Conservation (phyloP, 768 basidiomycete genomes). For the Kwoniella pini region DNA sequence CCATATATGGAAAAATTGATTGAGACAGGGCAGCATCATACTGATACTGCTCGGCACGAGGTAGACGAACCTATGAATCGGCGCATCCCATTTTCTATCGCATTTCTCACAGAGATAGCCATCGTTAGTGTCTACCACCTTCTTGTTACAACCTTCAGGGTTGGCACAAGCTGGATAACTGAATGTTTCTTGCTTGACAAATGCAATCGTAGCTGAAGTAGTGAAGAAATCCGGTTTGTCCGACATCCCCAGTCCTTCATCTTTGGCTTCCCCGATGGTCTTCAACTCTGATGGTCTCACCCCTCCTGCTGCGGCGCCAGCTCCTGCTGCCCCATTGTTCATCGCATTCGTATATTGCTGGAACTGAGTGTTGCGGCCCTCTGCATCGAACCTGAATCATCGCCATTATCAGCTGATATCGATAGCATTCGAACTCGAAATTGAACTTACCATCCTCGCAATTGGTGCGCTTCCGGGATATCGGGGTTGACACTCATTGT, state of each 20-base stretch:
- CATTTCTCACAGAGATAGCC: slow-evolving; percentile 94
- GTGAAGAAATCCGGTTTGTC: slow-evolving; percentile 82
- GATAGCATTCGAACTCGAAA: neutral
- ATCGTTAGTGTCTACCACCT: slow-evolving; percentile 68
- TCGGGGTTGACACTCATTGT: slow-evolving; percentile 85
- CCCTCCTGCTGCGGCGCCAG: slow-evolving; percentile 3
- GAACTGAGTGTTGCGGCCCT: slow-evolving; percentile 68
- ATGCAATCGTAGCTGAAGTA: slow-evolving; percentile 77
- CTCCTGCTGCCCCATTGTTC: slow-evolving; percentile 10
- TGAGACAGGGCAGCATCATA: too few relatives aligned
- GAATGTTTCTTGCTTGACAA: slow-evolving; percentile 73
- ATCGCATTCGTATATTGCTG: slow-evolving; percentile 65
- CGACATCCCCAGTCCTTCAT: slow-evolving; percentile 69
- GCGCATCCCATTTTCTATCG: slow-evolving; percentile 66
- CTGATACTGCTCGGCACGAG: too few relatives aligned
- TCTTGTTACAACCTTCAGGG: slow-evolving; percentile 76
- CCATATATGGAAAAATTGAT: neutral
- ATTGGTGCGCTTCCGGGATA: slow-evolving; percentile 77
- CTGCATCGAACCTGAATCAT: slow-evolving; percentile 65
- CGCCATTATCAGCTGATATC: neutral
- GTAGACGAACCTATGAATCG: slow-evolving; percentile 72
- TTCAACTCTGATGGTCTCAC: slow-evolving; percentile 69
- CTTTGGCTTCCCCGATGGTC: slow-evolving; percentile 74
- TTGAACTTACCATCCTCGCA: slow-evolving; percentile 81
- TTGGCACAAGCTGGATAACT: slow-evolving; percentile 86